phyloP scores from a whole-genome alignment of 2,329 filamentous ascomycete genomes.

The Emericellopsis atlantica region DNA sequence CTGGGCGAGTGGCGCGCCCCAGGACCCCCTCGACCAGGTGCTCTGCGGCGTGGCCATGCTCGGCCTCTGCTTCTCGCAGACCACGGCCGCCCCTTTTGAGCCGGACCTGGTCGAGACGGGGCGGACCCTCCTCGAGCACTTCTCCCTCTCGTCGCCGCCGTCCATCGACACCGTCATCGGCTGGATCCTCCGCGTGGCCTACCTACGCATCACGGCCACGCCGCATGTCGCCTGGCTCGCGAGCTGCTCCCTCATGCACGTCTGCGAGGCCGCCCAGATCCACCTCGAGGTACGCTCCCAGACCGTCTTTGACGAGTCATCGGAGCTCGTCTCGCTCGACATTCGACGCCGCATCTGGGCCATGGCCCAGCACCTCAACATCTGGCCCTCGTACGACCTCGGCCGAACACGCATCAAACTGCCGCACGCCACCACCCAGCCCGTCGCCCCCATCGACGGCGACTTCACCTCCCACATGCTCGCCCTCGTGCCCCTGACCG shows the following conservation, averaged over 20 bases:
- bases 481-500: constrained; percentile 37
- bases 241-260: constrained; percentile 43
- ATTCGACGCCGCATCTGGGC: constrained; percentile 29
- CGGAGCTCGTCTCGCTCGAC: constrained; percentile 19
- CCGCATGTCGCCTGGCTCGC: constrained; percentile 45
- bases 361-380: constrained; percentile 43
- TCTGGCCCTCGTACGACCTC: constrained; percentile 47
- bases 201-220: constrained; percentile 37
- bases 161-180: constrained; percentile 26
- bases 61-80: constrained; percentile 35
- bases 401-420: constrained; percentile 38
- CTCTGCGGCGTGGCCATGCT: constrained; percentile 42
- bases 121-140: constrained; percentile 28
- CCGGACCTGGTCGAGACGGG: constrained; percentile 31
- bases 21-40: constrained; percentile 28
- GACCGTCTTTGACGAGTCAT: constrained; percentile 8
- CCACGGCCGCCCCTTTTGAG: constrained; percentile 25
- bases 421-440: constrained; percentile 27
- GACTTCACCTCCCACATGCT: constrained; percentile 35
- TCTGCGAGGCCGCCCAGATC: constrained; percentile 39
- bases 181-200: constrained; percentile 40
- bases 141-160: constrained; percentile 18
- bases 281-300: constrained; percentile 22
- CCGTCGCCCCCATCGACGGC: constrained; percentile 22
- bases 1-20: constrained; percentile 17